Evolutionary conservation across 108 stramenopile genomes (phyloP).

Genomic region (Hondaea fermentalgiana): DNA sequence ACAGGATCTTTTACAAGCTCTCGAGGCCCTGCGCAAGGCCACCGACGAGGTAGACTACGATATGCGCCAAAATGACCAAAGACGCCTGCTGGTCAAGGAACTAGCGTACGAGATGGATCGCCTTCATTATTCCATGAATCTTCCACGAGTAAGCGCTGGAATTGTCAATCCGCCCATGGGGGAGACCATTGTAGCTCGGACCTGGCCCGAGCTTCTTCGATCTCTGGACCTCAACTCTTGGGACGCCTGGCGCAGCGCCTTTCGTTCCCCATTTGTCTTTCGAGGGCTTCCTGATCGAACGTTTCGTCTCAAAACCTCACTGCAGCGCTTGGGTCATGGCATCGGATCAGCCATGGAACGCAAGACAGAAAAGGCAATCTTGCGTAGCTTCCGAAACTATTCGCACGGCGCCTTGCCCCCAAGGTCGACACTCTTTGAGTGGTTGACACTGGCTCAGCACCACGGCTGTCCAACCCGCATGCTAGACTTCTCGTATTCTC

Average conservation of each 20-base stretch:
- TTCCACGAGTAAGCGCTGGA: not conserved
- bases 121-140: not conserved
- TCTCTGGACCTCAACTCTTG: not conserved
- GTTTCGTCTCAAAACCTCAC: not conserved
- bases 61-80: not conserved
- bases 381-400: not conserved
- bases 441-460: not conserved
- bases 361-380: not conserved
- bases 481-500: not conserved
- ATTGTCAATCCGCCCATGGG: not conserved
- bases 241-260: not conserved
- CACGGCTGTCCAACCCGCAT: conserved; percentile 8
- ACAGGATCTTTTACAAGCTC: not conserved
- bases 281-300: not conserved
- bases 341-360: not conserved
- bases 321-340: not conserved
- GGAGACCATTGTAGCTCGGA: not conserved
- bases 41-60: not conserved
- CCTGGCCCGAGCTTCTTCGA: not conserved
- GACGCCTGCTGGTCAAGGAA: not conserved
- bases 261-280: not conserved
- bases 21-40: not conserved
- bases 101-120: not conserved
- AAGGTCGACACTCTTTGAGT: not conserved
- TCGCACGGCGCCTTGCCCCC: not conserved